Evolutionary conservation across 768 basidiomycete genomes (phyloP), one percentile per base, ranked within the genome.

Genomic region (Hortiboletus flavorubellus): DNA sequence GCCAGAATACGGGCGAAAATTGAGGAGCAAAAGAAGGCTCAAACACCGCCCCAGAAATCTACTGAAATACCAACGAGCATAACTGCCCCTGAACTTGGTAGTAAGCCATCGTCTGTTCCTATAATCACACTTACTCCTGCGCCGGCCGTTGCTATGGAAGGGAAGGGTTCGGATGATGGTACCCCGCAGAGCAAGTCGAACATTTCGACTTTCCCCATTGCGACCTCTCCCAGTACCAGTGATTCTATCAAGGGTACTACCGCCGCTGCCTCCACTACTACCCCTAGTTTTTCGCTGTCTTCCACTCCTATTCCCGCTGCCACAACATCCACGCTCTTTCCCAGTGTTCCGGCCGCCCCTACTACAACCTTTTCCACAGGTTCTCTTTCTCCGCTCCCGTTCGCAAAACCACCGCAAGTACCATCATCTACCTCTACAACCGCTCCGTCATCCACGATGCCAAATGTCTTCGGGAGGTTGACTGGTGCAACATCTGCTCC

Each of bases 1-100:
- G 80, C 80, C 63, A 85, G 79, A 64, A 81, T 92, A 62, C 77
- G 89, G 46, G 82, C 69, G 65, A 76, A 72, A 73, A 72, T 73
- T 31, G 77, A 78, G 63, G 75, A 76, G 49, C 72, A 70, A 63
- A 76, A 76, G 64, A 76, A 77, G 56, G 68, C 67, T 58, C 72
- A 72, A 35, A 66, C 62, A 39, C 66, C 63, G 0, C 71, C 72
- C 53, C 71, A 65, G 44, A 80, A 74, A 62, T 58, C 47, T 34
- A 50, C 68, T 52, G 76, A 73, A 56, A 66, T 67, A 29, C 56
- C 64, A 18, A 64, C 62, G 15, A 65, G 65, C 50, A 40, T 64
- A 23, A 58, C 69, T 8, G 56, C 66, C 8, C 57, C 69, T 38
- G 63, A 66, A 48, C 53, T 59, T 38, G 53, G 59, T 33, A 35